A percentile compares a stretch with the other conserved stretches of the same genome.
Evolutionary conservation across 2,329 filamentous ascomycete genomes (phyloP).

Genomic region (Colletotrichum gloeosporioides): DNA sequence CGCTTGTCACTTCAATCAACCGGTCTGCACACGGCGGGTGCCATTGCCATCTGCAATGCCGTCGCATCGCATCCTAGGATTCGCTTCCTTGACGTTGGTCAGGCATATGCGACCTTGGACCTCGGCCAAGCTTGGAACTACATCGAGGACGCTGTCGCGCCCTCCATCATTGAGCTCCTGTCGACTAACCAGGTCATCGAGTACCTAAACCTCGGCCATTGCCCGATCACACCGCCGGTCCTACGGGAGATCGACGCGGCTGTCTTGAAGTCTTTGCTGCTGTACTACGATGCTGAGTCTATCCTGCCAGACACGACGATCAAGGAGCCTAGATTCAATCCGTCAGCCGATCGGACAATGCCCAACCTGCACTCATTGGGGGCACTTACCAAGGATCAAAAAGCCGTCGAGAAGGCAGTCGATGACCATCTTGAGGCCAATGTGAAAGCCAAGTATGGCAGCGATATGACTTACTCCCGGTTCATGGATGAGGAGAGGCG

Average conservation of each 20-base stretch:
- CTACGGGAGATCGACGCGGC: slow-evolving; percentile 32
- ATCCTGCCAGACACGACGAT: slow-evolving; percentile 35
- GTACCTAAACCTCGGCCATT: slow-evolving; percentile 49
- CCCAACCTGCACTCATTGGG: background rate
- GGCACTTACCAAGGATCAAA: background rate
- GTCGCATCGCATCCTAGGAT: slow-evolving; percentile 39
- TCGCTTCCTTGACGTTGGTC: slow-evolving; percentile 46
- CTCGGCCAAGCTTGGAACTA: slow-evolving; percentile 52
- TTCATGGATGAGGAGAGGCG: slow-evolving; percentile 42
- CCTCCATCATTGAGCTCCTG: slow-evolving; percentile 39
- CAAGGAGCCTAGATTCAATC: slow-evolving; percentile 30
- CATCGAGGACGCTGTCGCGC: slow-evolving; percentile 42
- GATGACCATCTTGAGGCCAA: slow-evolving; percentile 34
- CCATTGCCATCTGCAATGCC: slow-evolving; percentile 40
- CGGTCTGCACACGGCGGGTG: slow-evolving; percentile 45
- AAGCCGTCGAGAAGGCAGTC: slow-evolving; percentile 30
- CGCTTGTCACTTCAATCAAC: slow-evolving; percentile 47
- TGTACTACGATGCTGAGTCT: slow-evolving; percentile 41
- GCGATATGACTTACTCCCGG: slow-evolving; percentile 30
- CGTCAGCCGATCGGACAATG: slow-evolving; percentile 23
- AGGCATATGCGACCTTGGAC: slow-evolving; percentile 52
- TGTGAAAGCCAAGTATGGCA: slow-evolving; percentile 35
- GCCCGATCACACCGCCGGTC: slow-evolving; percentile 32
- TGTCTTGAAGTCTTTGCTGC: slow-evolving; percentile 36
- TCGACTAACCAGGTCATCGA: slow-evolving; percentile 34